Conservation (phyloP, 1,284 basidiomycete genomes). For the Stygiomarasmius scandens region DNA sequence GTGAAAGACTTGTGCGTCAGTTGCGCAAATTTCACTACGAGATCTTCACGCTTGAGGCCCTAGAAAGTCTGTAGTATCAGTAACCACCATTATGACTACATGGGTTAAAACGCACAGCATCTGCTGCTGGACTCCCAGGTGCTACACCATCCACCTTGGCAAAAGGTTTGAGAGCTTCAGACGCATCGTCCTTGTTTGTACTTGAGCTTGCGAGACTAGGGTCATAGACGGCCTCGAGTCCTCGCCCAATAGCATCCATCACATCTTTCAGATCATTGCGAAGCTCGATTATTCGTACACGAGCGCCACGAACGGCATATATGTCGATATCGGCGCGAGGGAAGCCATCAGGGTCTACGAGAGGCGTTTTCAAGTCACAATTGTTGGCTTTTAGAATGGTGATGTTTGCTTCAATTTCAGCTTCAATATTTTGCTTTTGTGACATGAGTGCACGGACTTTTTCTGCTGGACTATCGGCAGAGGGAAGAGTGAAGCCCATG, state of each 20-base stretch:
- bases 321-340: conserved; percentile 84
- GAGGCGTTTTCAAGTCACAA: conserved; percentile 65
- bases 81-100: conserved; percentile 7
- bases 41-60: conserved; percentile 74
- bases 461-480: conserved; percentile 49
- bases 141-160: conserved; percentile 81
- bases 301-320: conserved; percentile 77
- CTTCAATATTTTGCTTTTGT: conserved; percentile 65
- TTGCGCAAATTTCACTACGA: conserved; percentile 73
- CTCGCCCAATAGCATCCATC: conserved; percentile 68
- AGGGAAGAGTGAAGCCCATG: conserved; percentile 52
- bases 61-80: conserved; percentile 31
- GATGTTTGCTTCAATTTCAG: conserved; percentile 60
- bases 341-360: conserved; percentile 85
- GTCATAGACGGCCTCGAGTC: conserved; percentile 69
- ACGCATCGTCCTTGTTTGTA: conserved; percentile 10
- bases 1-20: conserved; percentile 58
- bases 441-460: conserved; percentile 60
- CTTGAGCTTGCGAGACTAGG: conserved; percentile 32
- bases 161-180: conserved; percentile 50
- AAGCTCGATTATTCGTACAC: conserved; percentile 72
- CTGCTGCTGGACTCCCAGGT: conserved; percentile 74
- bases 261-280: conserved; percentile 75
- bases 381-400: conserved; percentile 61
- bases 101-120: conserved; percentile 60